These are phyloP conservation scores for Septoria linicola DNA, from an alignment of 2,329 filamentous ascomycete species.

Conservation along the genomic window DNA sequence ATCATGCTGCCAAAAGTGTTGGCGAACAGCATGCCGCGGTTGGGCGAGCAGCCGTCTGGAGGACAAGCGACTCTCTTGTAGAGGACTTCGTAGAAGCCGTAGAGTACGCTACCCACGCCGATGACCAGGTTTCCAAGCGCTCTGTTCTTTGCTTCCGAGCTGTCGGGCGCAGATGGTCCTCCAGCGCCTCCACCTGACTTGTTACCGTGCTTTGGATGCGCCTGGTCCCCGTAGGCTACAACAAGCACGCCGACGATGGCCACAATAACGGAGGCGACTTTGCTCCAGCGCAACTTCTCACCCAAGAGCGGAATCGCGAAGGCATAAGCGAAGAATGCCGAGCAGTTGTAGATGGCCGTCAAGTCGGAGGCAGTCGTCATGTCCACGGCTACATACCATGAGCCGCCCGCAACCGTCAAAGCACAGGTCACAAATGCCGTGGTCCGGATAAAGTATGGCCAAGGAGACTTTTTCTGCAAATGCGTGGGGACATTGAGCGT, in stretches of 20 bases:
- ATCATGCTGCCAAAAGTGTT: slow-evolving; percentile 89
- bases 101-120: slow-evolving; percentile 83
- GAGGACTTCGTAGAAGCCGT: slow-evolving; percentile 94
- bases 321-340: slow-evolving; percentile 96
- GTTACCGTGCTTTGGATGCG: slow-evolving; percentile 51
- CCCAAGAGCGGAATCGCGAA: slow-evolving; percentile 89
- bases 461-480: slow-evolving; percentile 51
- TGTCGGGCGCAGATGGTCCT: slow-evolving; percentile 44
- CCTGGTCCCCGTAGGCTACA: slow-evolving; percentile 86
- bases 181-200: slow-evolving; percentile 57
- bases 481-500: slow-evolving; percentile 63
- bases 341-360: slow-evolving; percentile 99
- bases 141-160: slow-evolving; percentile 62
- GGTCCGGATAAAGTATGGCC: slow-evolving; percentile 73
- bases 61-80: slow-evolving; percentile 94
- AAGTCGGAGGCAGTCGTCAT: slow-evolving; percentile 90
- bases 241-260: slow-evolving; percentile 87
- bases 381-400: slow-evolving; percentile 94
- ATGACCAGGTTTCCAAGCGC: slow-evolving; percentile 89
- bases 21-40: slow-evolving; percentile 93
- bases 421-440: slow-evolving; percentile 81
- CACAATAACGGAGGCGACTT: slow-evolving; percentile 80
- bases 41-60: slow-evolving; percentile 78
- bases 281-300: slow-evolving; percentile 79
- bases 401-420: slow-evolving; percentile 84